Evolutionary conservation across 139 green algal species (phyloP).

Genomic region (Limnomonas spitsbergensis): DNA sequence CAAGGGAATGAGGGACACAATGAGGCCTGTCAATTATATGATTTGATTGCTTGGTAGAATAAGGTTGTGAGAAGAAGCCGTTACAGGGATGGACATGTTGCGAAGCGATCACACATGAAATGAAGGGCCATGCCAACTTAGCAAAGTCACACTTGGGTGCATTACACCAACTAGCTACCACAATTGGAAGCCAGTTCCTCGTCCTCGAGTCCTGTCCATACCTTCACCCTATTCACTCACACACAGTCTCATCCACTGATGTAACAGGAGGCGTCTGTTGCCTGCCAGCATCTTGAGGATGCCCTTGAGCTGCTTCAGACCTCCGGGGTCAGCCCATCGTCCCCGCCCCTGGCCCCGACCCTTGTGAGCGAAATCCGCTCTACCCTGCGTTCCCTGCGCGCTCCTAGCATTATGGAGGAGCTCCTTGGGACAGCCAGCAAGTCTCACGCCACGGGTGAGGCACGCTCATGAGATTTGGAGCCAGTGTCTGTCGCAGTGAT

Average conservation of each 20-base stretch:
- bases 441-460: neutral
- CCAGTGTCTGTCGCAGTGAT: too few relatives aligned
- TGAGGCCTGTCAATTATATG: neutral
- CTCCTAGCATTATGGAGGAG: constrained; percentile 48
- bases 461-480: too few relatives aligned
- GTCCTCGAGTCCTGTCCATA: too few relatives aligned
- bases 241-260: too few relatives aligned
- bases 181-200: neutral
- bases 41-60: neutral
- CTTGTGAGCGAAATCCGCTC: constrained; percentile 50
- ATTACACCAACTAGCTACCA: neutral
- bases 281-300: constrained; percentile 48
- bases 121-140: neutral
- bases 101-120: constrained; percentile 10
- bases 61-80: neutral
- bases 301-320: constrained; percentile 45
- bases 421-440: constrained; percentile 8
- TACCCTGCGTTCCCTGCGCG: constrained; percentile 42
- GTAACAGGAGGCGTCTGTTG: constrained; percentile 22
- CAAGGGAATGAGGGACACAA: neutral
- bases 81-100: too few relatives aligned
- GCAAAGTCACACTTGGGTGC: neutral
- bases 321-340: neutral
- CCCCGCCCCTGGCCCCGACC: constrained; percentile 35
- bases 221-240: too few relatives aligned